These are phyloP conservation scores for Pluteus cervinus DNA, from an alignment of 768 basidiomycete genomes.

Conservation along the genomic window DNA sequence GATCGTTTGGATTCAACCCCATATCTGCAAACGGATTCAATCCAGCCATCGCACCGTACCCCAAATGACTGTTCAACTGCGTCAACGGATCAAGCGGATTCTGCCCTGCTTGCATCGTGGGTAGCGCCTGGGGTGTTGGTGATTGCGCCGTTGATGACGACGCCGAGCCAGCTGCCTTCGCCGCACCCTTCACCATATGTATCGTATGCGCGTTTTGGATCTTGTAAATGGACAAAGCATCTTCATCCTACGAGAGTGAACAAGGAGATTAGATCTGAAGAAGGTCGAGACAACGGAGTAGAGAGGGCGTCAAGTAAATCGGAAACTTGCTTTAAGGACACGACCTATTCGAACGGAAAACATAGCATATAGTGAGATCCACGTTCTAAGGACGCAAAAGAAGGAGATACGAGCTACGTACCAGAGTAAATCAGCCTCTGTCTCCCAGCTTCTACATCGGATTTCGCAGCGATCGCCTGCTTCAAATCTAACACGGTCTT, in stretches of 20 bases:
- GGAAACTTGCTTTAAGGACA: conserved; percentile 56
- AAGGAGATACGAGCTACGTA: too few species aligned
- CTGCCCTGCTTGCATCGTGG: conserved; percentile 89
- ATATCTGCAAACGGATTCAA: conserved; percentile 91
- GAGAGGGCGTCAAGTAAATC: conserved; percentile 5
- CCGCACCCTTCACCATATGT: conserved; percentile 88
- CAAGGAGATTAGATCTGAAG: neutral
- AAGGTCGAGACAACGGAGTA: conserved; percentile 1
- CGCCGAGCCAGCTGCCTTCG: conserved; percentile 33
- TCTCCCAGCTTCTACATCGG: conserved; percentile 79
- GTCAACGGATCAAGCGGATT: conserved; percentile 84
- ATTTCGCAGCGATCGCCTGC: conserved; percentile 78
- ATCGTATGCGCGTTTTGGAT: conserved; percentile 85
- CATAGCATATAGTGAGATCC: neutral
- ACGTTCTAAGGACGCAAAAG: too few species aligned
- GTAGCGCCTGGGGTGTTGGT: conserved; percentile 56
- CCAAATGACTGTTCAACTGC: conserved; percentile 70
- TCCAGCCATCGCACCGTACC: conserved; percentile 75
- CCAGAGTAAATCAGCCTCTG: conserved; percentile 94
- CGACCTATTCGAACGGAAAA: conserved; percentile 37
- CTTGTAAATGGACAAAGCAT: conserved; percentile 78
- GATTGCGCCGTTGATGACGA: conserved; percentile 31
- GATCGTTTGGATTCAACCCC: conserved; percentile 89
- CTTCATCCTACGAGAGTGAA: conserved; percentile 59
- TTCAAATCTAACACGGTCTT: conserved; percentile 92